Evolutionary conservation across 768 basidiomycete genomes (phyloP), one percentile per base, ranked within the genome.

Genomic region (Suillus spraguei): DNA sequence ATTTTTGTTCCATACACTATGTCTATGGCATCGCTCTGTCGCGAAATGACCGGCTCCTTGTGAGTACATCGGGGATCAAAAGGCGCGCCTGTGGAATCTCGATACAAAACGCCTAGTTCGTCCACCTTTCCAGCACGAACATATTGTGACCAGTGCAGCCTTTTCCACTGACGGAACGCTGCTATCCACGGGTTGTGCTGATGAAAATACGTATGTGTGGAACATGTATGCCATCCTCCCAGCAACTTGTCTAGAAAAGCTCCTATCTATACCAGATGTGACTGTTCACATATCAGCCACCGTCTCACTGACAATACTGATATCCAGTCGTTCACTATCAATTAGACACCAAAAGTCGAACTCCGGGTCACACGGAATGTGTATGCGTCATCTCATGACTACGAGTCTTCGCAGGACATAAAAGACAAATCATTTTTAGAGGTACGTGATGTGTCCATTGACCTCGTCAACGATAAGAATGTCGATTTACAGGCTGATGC

Each of bases 31-130:
- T 76, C 36, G 64, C 74, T 2, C 53, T 76, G 54, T 77, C 73
- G 0, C 74, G 72, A 3, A 60, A 65, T 33, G 76, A 73, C 3
- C 64, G 42, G 4, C 66, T 67, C 28, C 71, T 76, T 54, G 74
- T 68, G 0, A 76, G 76, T 1, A 67, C 68, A 1, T 76, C 75
- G 69, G 66, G 11, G 75, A 76, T 24, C 73, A 68, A 1, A 69
- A 70, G n/a, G 72, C 69, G 2, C 72, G 76, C 0, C 61, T 76
- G 2, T 76, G 75, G 75, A 66, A 76, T 33, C 39, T 70, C 10
- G 24, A 39, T 41, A 68, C 68, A 0, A 70, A 71, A 33, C 49
- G 72, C 7, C 64, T 67, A 9, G 59, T 74, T 1, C 69, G 70
- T 1, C 70, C 70, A 3, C 49, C 49, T 16, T 47, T 69, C 2